phyloP scores from a whole-genome alignment of 2,329 filamentous ascomycete species.

The Atkinsonella texensis region DNA sequence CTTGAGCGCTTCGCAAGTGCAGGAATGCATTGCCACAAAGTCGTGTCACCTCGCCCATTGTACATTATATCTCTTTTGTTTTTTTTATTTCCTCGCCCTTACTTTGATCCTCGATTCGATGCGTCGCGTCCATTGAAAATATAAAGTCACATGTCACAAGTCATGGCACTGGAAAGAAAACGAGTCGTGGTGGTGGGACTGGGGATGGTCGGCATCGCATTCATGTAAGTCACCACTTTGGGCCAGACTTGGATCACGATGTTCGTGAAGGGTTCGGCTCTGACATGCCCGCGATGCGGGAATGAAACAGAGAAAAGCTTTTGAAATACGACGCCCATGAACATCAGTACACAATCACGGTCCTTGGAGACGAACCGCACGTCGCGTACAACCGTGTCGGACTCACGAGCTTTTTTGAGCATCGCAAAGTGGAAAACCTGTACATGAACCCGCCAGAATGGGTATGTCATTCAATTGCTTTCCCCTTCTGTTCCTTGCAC shows the following conservation, averaged over 20 bases:
- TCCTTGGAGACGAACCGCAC: conserved; percentile 80
- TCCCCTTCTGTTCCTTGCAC: background rate
- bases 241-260: background rate
- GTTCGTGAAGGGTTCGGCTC: background rate
- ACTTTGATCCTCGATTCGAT: no score
- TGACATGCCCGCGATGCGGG: background rate
- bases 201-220: conserved; percentile 84
- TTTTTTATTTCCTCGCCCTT: no score
- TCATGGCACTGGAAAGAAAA: conserved; percentile 28
- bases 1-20: no score
- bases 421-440: conserved; percentile 73
- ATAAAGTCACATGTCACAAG: background rate
- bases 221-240: conserved; percentile 51
- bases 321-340: conserved; percentile 69
- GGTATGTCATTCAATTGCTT: conserved; percentile 32
- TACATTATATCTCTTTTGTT: no score
- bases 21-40: background rate
- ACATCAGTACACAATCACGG: conserved; percentile 67
- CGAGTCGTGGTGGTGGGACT: conserved; percentile 73
- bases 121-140: no score
- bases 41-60: no score
- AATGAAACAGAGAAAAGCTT: conserved; percentile 60
- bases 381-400: conserved; percentile 87
- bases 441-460: conserved; percentile 79
- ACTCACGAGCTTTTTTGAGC: conserved; percentile 78